These are phyloP conservation scores for Lactuca sativa DNA, from an alignment of 129 eudicot genomes.

Conservation along the genomic window DNA sequence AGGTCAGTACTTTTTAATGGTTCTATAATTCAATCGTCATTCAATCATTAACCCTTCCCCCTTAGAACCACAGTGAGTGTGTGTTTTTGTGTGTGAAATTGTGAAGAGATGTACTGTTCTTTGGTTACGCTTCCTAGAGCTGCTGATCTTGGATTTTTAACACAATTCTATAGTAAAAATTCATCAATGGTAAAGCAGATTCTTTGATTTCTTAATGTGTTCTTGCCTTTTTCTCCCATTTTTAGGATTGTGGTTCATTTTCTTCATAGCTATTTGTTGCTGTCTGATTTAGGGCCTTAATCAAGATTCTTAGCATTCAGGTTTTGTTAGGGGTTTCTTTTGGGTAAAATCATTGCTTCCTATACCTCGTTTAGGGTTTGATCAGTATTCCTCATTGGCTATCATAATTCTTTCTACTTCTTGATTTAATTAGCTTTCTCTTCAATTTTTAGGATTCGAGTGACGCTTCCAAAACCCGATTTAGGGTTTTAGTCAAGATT, in stretches of 20 bases:
- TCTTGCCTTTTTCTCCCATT: background rate
- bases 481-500: constrained; percentile 25
- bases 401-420: background rate
- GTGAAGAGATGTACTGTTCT: constrained; percentile 42
- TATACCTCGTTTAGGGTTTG: background rate
- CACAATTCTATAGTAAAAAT: constrained; percentile 28
- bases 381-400: constrained; percentile 13
- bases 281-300: constrained; percentile 21
- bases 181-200: constrained; percentile 27
- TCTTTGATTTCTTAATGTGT: constrained; percentile 8
- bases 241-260: constrained; percentile 10
- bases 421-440: constrained; percentile 2
- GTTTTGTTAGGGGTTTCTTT: background rate
- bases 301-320: constrained; percentile 5
- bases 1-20: constrained; percentile 34
- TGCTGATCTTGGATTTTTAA: constrained; percentile 31
- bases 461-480: constrained; percentile 17
- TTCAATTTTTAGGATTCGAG: constrained; percentile 1
- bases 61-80: constrained; percentile 1
- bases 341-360: background rate
- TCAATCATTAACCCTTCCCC: constrained; percentile 8
- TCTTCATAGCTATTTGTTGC: constrained; percentile 3
- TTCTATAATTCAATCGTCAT: constrained; percentile 30
- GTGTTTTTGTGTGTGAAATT: constrained; percentile 11
- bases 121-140: constrained; percentile 31